Evolutionary conservation across 345 rosid species (phyloP).

Genomic region (Dimocarpus longan): DNA sequence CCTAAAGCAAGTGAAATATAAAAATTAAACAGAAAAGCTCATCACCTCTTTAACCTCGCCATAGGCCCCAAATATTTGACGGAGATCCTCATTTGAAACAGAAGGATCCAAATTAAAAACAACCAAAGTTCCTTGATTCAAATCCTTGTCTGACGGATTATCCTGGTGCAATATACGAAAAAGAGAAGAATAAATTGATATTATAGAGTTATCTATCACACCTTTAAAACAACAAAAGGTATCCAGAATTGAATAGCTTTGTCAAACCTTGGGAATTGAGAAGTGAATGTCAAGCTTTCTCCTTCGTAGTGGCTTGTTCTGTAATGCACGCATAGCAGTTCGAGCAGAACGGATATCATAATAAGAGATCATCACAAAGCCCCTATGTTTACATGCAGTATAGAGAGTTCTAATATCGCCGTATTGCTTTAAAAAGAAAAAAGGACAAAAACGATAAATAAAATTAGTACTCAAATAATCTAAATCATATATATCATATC

Average conservation of each 20-base stretch:
- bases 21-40: not conserved
- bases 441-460: not conserved
- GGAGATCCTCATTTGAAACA: conserved; percentile 71
- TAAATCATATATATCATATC: not conserved
- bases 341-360: conserved; percentile 82
- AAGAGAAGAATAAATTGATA: not conserved
- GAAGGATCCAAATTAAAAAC: conserved; percentile 80
- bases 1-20: not conserved
- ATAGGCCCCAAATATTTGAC: conserved; percentile 64
- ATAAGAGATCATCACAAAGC: conserved; percentile 83
- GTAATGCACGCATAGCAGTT: conserved; percentile 74
- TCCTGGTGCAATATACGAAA: conserved; percentile 38
- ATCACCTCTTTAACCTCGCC: conserved; percentile 87
- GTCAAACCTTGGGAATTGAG: conserved; percentile 79
- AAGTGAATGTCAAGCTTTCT: conserved; percentile 86
- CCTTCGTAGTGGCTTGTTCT: conserved; percentile 62
- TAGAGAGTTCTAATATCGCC: conserved; percentile 76
- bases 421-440: conserved; percentile 51
- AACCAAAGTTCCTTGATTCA: conserved; percentile 81
- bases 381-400: conserved; percentile 80
- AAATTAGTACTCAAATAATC: conserved; percentile 13
- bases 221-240: not conserved
- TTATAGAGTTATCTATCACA: not conserved
- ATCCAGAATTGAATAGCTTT: not conserved
- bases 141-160: conserved; percentile 82